These are phyloP conservation scores for Curvularia spicifera DNA, from an alignment of 2,329 filamentous ascomycete species.

Conservation along the genomic window DNA sequence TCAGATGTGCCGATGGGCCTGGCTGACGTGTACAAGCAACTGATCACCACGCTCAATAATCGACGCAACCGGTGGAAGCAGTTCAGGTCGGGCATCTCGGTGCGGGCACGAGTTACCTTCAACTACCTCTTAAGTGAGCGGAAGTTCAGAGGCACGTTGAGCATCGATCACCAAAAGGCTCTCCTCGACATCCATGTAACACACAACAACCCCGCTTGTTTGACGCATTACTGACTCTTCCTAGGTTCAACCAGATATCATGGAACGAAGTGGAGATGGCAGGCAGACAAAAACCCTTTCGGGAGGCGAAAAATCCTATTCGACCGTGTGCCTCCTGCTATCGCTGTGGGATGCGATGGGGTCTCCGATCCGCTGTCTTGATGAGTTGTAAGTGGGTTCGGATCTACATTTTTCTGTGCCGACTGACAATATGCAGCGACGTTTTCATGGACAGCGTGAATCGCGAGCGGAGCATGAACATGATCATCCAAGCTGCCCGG, in stretches of 20 bases:
- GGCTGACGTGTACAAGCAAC: constrained; percentile 47
- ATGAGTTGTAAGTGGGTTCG: constrained; percentile 74
- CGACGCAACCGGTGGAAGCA: constrained; percentile 77
- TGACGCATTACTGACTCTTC: constrained; percentile 10
- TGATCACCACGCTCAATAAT: constrained; percentile 67
- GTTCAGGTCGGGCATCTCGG: constrained; percentile 85
- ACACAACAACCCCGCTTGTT: background rate
- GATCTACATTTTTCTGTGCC: background rate
- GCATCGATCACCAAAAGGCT: constrained; percentile 77
- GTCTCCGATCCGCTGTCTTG: constrained; percentile 88
- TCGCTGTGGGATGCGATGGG: constrained; percentile 99
- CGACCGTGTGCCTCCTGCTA: constrained; percentile 90
- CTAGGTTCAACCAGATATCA: constrained; percentile 69
- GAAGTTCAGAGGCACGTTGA: constrained; percentile 81
- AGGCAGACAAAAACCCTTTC: constrained; percentile 91
- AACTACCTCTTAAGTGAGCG: constrained; percentile 87
- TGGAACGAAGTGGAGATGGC: constrained; percentile 70
- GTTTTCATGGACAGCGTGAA: constrained; percentile 99
- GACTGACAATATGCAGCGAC: constrained; percentile 60
- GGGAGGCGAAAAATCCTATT: constrained; percentile 97
- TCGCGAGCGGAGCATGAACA: constrained; percentile 86
- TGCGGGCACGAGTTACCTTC: constrained; percentile 85
- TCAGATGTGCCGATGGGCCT: background rate
- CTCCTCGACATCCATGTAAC: constrained; percentile 76
- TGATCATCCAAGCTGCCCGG: constrained; percentile 88